phyloP scores from a whole-genome alignment of 1,139 yeast species.

The Kodamaea plutei region DNA sequence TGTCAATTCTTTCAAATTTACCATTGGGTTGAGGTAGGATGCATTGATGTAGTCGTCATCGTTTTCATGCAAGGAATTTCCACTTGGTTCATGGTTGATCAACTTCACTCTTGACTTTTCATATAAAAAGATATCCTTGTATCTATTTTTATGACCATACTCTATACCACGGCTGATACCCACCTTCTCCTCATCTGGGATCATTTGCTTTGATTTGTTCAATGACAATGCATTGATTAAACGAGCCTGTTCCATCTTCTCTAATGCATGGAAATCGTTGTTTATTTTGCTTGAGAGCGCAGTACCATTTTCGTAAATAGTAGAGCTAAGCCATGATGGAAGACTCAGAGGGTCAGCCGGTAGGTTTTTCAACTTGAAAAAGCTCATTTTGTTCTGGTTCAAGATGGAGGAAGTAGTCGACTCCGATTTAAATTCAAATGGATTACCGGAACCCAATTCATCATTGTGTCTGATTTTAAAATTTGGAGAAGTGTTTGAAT shows the following conservation, averaged over 20 bases:
- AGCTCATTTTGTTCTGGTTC: conserved; percentile 15
- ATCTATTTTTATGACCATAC: conserved; percentile 70
- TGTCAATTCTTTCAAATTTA: conserved; percentile 13
- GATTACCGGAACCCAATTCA: conserved; percentile 22
- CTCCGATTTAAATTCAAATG: too few relatives aligned
- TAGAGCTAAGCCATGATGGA: conserved; percentile 31
- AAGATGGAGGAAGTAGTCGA: conserved; percentile 11
- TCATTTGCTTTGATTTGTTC: conserved; percentile 6
- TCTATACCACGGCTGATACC: conserved; percentile 57
- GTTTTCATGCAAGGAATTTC: conserved; percentile 1
- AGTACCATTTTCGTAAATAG: conserved; percentile 22
- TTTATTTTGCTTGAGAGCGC: conserved; percentile 24
- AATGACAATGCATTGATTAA: conserved; percentile 28
- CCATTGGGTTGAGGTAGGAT: conserved; percentile 22
- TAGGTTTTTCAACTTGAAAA: conserved; percentile 15
- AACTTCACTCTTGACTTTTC: conserved; percentile 72
- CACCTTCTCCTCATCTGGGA: conserved; percentile 18
- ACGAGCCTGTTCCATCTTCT: conserved; percentile 29
- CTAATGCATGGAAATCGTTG: conserved; percentile 23
- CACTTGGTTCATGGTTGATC: conserved; percentile 19
- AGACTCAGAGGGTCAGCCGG: conserved; percentile 15
- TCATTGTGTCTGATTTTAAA: conserved; percentile 40
- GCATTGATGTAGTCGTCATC: conserved; percentile 33
- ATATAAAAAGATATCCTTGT: conserved; percentile 77
- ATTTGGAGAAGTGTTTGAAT: conserved; percentile 14